Conservation (phyloP, 1,284 basidiomycete genomes). For the Fistulina hepatica region DNA sequence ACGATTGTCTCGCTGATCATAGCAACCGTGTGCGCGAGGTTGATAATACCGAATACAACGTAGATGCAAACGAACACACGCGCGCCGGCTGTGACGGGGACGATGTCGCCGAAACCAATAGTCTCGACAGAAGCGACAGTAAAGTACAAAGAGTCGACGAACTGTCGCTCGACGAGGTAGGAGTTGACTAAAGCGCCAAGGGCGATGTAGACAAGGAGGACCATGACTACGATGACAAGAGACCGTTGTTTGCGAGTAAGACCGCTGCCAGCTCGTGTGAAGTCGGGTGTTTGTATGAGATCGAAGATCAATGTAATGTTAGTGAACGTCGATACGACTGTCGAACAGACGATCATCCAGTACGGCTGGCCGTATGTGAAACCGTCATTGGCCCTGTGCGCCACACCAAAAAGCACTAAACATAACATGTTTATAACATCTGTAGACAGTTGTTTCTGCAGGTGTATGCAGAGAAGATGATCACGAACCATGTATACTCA, state of each 20-base stretch:
- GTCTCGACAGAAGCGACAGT: slow-evolving; percentile 63
- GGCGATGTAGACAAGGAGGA: slow-evolving; percentile 63
- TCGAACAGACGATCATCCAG: slow-evolving; percentile 76
- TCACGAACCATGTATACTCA: slow-evolving; percentile 54
- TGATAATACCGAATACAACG: slow-evolving; percentile 48
- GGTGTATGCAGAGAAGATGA: not conserved
- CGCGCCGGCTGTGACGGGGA: slow-evolving; percentile 35
- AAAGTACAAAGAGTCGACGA: slow-evolving; percentile 64
- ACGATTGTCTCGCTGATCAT: slow-evolving; percentile 62
- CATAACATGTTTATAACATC: slow-evolving; percentile 62
- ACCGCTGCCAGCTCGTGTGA: slow-evolving; percentile 53
- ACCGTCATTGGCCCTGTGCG: slow-evolving; percentile 55
- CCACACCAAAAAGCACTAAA: slow-evolving; percentile 54
- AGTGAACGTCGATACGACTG: slow-evolving; percentile 53
- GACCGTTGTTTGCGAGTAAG: slow-evolving; percentile 72
- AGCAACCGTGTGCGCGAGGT: slow-evolving; percentile 53
- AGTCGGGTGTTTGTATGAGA: slow-evolving; percentile 48
- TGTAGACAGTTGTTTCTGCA: slow-evolving; percentile 18
- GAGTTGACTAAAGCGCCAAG: slow-evolving; percentile 53
- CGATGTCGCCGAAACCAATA: slow-evolving; percentile 71
- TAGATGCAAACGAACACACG: slow-evolving; percentile 52
- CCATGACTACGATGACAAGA: slow-evolving; percentile 67
- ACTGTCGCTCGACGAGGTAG: slow-evolving; percentile 46
- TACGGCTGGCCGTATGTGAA: slow-evolving; percentile 67
- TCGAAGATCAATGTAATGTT: slow-evolving; percentile 66